Evolutionary conservation across 2,329 filamentous ascomycete species (phyloP), one percentile per base, ranked within the genome.

Genomic region (Apiospora arundinis): DNA sequence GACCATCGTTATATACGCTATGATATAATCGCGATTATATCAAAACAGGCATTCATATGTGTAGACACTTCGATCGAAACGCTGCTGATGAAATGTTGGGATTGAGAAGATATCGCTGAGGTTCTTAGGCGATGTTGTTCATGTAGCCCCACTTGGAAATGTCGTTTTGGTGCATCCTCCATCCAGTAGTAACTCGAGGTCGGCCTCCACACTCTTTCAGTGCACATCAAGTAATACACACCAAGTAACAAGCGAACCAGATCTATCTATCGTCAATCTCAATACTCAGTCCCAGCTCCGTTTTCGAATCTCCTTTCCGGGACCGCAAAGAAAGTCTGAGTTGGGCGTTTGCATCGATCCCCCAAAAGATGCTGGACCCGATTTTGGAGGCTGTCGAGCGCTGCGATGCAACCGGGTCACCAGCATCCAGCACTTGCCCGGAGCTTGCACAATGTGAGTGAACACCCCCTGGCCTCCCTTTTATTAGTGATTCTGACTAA

Each of bases 61-160:
- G 23, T 32, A 8, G 2, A 4, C 5, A 3, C 14, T 21, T 0
- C 6, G 4, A 21, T 2, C 5, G 2, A 16, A 37, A 11, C 7
- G 4, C 5, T 37, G 25, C 2, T 11, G 1, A 2, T 21, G 28
- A 37, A n/a, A 14, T 32, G 6, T 16, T 8, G 2, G 1, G 18
- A 12, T 4, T 52, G 28, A 21, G 52, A 37, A 21, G 4, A 25
- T 37, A 21, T 60, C 21, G 28, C 16, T 37, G 6, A 12, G n/a
- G 11, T 9, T 9, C 9, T n/a, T 28, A 32, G 16, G 28, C 1
- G 48, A 3, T 21, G 52, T 21, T 37, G 52, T 63, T 63, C 8
- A 40, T 40, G 32, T n/a, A n/a, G 56, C 56, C 56, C 56, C 56
- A 63, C 56, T n/a, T 40, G 56, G 56, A 63, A 63, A 63, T 63